Conservation (phyloP, 441 rosid species). For the Corymbia citriodora region DNA sequence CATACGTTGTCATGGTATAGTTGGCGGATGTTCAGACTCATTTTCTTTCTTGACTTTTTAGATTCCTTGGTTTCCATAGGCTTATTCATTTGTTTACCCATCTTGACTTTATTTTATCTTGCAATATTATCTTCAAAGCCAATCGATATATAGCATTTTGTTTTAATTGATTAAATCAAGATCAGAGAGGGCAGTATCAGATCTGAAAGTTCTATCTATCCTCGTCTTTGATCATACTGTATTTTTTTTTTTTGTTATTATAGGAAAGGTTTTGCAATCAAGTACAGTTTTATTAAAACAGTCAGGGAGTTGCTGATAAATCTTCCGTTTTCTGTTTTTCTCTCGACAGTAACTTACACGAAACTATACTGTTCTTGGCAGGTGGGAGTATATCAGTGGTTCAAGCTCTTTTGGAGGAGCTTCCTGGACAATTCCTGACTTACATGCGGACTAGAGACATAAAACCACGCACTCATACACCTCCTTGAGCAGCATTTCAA, state of each 20-base stretch:
- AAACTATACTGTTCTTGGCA: constrained; percentile 11
- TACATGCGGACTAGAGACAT: constrained; percentile 56
- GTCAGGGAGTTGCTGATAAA: not conserved
- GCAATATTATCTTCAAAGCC: not conserved
- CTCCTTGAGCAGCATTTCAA: not conserved
- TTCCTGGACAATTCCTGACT: constrained; percentile 72
- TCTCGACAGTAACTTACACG: not conserved
- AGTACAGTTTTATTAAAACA: not conserved
- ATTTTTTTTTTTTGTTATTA: not conserved
- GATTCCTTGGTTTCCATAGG: not conserved
- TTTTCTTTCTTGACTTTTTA: not conserved
- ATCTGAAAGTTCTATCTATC: not conserved
- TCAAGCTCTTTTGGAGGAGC: constrained; percentile 70
- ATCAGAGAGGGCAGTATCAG: not conserved
- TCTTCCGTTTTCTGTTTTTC: not conserved
- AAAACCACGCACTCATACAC: constrained; percentile 26
- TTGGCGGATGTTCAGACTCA: not conserved
- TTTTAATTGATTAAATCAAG: not conserved
- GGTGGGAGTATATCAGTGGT: constrained; percentile 64
- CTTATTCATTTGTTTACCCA: not conserved
- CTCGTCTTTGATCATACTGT: not conserved
- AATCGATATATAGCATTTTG: not conserved
- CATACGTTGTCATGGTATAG: not conserved
- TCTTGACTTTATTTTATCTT: not conserved
- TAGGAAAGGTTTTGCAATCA: not conserved